Conservation (phyloP, 2,329 filamentous ascomycete species). For the Incumbomyces lentus region DNA sequence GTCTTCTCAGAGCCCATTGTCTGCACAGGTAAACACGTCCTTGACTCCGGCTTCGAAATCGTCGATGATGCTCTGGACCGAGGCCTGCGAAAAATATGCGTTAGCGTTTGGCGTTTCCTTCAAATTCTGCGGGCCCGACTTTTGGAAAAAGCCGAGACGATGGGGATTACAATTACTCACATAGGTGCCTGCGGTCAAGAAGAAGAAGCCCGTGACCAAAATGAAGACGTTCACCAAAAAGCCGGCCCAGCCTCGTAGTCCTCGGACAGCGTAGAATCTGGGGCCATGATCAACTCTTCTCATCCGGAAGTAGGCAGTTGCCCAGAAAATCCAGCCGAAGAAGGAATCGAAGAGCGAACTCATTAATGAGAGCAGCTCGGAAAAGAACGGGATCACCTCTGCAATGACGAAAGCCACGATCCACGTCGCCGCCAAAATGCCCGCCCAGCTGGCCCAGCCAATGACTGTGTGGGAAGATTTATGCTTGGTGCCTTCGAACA, state of each 20-base stretch:
- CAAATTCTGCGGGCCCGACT: not conserved
- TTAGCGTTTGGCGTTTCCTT: conserved; percentile 2
- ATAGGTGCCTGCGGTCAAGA: conserved; percentile 74
- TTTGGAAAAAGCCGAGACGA: too few relatives aligned
- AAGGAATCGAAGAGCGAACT: conserved; percentile 72
- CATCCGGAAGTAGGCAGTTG: conserved; percentile 37
- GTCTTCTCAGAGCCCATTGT: conserved; percentile 22
- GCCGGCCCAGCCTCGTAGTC: conserved; percentile 33
- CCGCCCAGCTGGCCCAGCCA: conserved; percentile 71
- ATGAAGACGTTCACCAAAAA: conserved; percentile 57
- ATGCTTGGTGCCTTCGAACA: conserved; percentile 71
- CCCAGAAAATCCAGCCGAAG: conserved; percentile 79
- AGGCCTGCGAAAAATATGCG: conserved; percentile 24
- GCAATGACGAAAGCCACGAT: conserved; percentile 85
- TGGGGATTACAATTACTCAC: too few relatives aligned
- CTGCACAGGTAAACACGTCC: conserved; percentile 63
- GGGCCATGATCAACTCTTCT: conserved; percentile 31
- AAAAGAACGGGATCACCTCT: conserved; percentile 89
- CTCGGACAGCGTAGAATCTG: conserved; percentile 31
- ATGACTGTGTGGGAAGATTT: conserved; percentile 69
- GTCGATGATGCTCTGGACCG: conserved; percentile 45
- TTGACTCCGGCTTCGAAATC: conserved; percentile 58
- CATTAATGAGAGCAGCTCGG: conserved; percentile 50
- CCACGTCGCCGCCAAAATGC: conserved; percentile 63
- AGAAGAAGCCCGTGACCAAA: conserved; percentile 66